Evolutionary conservation across 2,329 filamentous ascomycete species (phyloP), one percentile per base, ranked within the genome.

Genomic region (Botrytis pseudocinerea): DNA sequence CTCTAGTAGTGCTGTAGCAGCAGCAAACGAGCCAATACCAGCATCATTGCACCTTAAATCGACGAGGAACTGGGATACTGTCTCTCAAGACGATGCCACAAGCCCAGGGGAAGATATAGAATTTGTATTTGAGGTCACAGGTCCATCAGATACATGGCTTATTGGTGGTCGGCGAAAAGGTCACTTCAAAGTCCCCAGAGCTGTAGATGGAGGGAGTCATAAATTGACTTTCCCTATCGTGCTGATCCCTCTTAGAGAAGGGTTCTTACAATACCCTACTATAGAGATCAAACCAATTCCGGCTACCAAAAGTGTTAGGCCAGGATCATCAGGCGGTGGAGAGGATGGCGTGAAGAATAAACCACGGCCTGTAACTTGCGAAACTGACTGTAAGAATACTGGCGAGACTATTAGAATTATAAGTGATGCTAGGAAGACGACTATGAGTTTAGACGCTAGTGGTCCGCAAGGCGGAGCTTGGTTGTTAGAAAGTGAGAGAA

Each of bases 101-200:
- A 40, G 57, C 40, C 59, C 74, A 62, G 44, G 71, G 46, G 73
- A 78, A 35, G 85, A 89, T 35, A 84, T 94, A 1, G 90, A 94
- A 75, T 97, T 97, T 79, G 90, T 91, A 76, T 97, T 96, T 82
- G 95, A 97, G 77, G 86, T 98, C 35, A 89, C 90, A 22, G 91
- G 91, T 0, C 89, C 90, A 25, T 84, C 88, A 2, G 94, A 95
- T 57, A 87, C 89, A 0, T 98, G 95, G 95, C 88, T 98, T 1
- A 84, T 98, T 4, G 95, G 94, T 35, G 95, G 95, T 0, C 89
- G 92, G 61, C 88, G 93, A 66, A 92, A 93, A 76, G 93, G 92
- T 0, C 92, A 93, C 79, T 97, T 97, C 78, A 87, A 87, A 10
- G 89, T 91, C 44, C 86, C 88, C 0, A 81, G 81, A 6, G 74